A percentile compares a stretch with the other conserved stretches of the same genome.
Evolutionary conservation across 371 early-diverging fungal genomes (phyloP).

Genomic region (Mortierella sp.): DNA sequence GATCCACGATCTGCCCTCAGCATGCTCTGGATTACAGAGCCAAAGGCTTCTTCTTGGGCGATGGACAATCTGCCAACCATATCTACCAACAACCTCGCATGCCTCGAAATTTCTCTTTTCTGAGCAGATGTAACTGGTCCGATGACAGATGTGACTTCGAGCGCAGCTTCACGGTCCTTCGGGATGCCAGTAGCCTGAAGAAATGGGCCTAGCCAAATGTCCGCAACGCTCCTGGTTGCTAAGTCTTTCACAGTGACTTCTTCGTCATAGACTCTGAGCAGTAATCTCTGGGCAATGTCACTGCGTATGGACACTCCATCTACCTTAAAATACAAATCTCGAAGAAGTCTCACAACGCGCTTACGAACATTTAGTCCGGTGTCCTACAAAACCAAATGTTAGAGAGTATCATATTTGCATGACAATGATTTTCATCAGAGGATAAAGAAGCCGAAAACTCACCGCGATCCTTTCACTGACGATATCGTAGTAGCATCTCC

Average conservation of each 20-base stretch:
- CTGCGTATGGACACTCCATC: slow-evolving; percentile 61
- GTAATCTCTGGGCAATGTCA: slow-evolving; percentile 80
- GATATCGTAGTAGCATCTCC: slow-evolving; percentile 76
- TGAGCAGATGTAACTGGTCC: slow-evolving; percentile 51
- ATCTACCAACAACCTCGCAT: slow-evolving; percentile 59
- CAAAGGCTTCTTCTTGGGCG: slow-evolving; percentile 29
- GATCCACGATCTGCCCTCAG: slow-evolving; percentile 42
- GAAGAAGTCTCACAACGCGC: slow-evolving; percentile 80
- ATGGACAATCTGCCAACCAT: slow-evolving; percentile 56
- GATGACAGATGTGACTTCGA: slow-evolving; percentile 40
- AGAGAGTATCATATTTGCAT: neutral
- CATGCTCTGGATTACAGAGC: slow-evolving; percentile 34
- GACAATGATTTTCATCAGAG: neutral
- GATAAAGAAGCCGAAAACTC: slow-evolving; percentile 11
- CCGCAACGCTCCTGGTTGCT: slow-evolving; percentile 75
- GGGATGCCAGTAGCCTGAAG: slow-evolving; percentile 25
- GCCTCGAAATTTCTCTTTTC: slow-evolving; percentile 56
- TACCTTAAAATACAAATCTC: slow-evolving; percentile 72
- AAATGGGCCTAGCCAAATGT: slow-evolving; percentile 78
- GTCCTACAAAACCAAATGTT: slow-evolving; percentile 64
- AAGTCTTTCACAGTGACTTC: slow-evolving; percentile 78
- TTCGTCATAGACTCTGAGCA: slow-evolving; percentile 82
- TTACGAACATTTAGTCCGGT: slow-evolving; percentile 88
- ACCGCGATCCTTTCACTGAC: slow-evolving; percentile 80
- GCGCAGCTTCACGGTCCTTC: slow-evolving; percentile 46